phyloP scores from a whole-genome alignment of 192 early-diverging fungal species.

The Polychytrium aggregatum region DNA sequence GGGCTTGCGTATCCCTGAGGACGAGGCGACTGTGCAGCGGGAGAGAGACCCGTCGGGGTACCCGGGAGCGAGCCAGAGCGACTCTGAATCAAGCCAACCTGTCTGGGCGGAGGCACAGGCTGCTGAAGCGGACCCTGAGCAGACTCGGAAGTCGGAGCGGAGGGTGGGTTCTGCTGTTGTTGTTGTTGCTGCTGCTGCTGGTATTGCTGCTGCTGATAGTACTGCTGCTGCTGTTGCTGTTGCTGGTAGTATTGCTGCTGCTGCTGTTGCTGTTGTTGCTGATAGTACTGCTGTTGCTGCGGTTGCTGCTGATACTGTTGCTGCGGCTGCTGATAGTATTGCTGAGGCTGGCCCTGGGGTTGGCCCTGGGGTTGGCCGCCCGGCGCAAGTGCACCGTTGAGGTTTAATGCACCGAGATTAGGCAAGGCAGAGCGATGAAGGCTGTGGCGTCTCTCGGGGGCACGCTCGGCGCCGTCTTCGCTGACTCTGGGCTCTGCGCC shows the following conservation, averaged over 20 bases:
- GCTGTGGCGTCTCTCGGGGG: conserved; percentile 1
- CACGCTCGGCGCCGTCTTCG: not conserved
- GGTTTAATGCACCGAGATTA: not conserved
- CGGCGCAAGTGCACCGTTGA: not conserved
- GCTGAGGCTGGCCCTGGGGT: conserved; percentile 2
- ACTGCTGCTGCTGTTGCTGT: not conserved
- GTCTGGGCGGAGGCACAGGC: too few relatives aligned
- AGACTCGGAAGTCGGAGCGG: too few relatives aligned
- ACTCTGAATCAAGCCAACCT: too few relatives aligned
- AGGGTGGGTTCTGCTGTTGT: too few relatives aligned
- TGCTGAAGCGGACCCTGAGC: too few relatives aligned
- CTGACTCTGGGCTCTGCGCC: not conserved
- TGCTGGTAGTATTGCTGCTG: not conserved
- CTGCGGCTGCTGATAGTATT: not conserved
- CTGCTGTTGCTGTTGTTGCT: not conserved
- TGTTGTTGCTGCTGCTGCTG: not conserved
- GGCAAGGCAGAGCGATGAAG: not conserved
- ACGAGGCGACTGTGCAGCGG: too few relatives aligned
- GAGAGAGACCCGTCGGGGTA: too few relatives aligned
- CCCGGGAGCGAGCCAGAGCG: too few relatives aligned
- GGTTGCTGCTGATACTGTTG: too few relatives aligned
- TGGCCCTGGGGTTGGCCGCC: not conserved
- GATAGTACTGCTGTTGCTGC: not conserved
- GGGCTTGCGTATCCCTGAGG: too few relatives aligned
- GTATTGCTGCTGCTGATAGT: not conserved